phyloP scores from a whole-genome alignment of 1,139 yeast species.

The Suhomyces wounanorum region DNA sequence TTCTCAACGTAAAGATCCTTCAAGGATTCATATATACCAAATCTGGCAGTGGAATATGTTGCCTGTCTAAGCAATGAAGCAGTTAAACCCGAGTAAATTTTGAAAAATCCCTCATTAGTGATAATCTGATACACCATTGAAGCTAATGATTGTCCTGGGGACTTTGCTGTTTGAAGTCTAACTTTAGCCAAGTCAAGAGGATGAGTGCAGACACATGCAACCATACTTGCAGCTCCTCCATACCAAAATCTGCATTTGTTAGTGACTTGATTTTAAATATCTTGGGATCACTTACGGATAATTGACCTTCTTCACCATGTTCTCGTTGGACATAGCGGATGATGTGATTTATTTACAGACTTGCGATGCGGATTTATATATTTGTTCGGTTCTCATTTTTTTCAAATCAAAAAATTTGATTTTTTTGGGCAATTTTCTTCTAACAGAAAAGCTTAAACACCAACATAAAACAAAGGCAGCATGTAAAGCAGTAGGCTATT shows the following conservation, averaged over 20 bases:
- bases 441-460: too few species aligned
- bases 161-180: slow-evolving; percentile 71
- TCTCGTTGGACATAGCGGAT: slow-evolving; percentile 6
- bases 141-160: slow-evolving; percentile 60
- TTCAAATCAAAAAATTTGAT: background rate
- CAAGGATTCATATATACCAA: slow-evolving; percentile 77
- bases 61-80: slow-evolving; percentile 86
- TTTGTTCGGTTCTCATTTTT: slow-evolving; percentile 6
- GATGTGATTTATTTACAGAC: background rate
- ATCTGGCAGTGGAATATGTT: slow-evolving; percentile 82
- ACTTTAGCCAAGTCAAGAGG: slow-evolving; percentile 87
- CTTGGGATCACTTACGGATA: slow-evolving; percentile 17
- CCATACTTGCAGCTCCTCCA: slow-evolving; percentile 66
- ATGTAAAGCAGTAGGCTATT: too few species aligned
- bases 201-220: slow-evolving; percentile 64
- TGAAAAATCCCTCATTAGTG: slow-evolving; percentile 63
- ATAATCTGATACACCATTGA: slow-evolving; percentile 64
- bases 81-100: slow-evolving; percentile 75
- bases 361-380: slow-evolving; percentile 2
- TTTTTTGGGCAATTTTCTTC: background rate
- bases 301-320: slow-evolving; percentile 14
- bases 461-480: too few species aligned
- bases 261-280: slow-evolving; percentile 9
- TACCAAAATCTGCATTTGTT: slow-evolving; percentile 43
- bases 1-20: slow-evolving; percentile 55